Evolutionary conservation across 2,329 filamentous ascomycete genomes (phyloP).

Genomic region (Zymoseptoria ardabiliae): DNA sequence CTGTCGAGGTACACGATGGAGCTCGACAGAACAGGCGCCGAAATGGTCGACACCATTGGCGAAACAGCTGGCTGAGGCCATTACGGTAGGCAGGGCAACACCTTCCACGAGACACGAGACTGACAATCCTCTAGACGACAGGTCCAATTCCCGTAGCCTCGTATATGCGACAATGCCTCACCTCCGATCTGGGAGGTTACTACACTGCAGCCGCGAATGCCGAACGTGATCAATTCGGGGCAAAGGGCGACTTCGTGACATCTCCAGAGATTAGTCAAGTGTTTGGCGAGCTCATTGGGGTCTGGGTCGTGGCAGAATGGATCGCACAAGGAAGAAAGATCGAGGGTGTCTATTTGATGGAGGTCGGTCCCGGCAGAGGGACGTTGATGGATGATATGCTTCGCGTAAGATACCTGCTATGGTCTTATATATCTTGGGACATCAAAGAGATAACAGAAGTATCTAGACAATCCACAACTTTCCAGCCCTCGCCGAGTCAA

Average conservation of each 20-base stretch:
- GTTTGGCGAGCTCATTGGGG: slow-evolving; percentile 86
- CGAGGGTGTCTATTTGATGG: slow-evolving; percentile 77
- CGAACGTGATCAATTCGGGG: slow-evolving; percentile 80
- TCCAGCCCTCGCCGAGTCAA: slow-evolving; percentile 63
- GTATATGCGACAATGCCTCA: slow-evolving; percentile 98
- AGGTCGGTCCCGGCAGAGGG: slow-evolving; percentile 87
- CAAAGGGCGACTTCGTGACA: slow-evolving; percentile 89
- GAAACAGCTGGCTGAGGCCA: slow-evolving; percentile 77
- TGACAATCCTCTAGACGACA: slow-evolving; percentile 52
- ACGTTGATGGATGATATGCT: slow-evolving; percentile 97
- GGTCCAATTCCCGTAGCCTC: slow-evolving; percentile 86
- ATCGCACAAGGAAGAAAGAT: slow-evolving; percentile 74
- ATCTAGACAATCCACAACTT: slow-evolving; percentile 75
- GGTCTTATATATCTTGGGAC: slow-evolving; percentile 6
- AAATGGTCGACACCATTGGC: slow-evolving; percentile 90
- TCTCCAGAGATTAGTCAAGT: slow-evolving; percentile 96
- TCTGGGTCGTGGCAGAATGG: slow-evolving; percentile 97
- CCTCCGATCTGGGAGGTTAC: slow-evolving; percentile 82
- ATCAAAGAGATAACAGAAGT: slow-evolving; percentile 8
- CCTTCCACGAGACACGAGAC: not conserved
- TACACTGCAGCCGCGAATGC: slow-evolving; percentile 65
- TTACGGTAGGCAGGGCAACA: slow-evolving; percentile 53
- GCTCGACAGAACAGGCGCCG: slow-evolving; percentile 29
- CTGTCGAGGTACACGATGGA: slow-evolving; percentile 34
- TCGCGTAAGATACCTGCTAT: slow-evolving; percentile 50